Evolutionary conservation across 2,329 filamentous ascomycete species (phyloP).

Genomic region (Hypoxylon sp.): DNA sequence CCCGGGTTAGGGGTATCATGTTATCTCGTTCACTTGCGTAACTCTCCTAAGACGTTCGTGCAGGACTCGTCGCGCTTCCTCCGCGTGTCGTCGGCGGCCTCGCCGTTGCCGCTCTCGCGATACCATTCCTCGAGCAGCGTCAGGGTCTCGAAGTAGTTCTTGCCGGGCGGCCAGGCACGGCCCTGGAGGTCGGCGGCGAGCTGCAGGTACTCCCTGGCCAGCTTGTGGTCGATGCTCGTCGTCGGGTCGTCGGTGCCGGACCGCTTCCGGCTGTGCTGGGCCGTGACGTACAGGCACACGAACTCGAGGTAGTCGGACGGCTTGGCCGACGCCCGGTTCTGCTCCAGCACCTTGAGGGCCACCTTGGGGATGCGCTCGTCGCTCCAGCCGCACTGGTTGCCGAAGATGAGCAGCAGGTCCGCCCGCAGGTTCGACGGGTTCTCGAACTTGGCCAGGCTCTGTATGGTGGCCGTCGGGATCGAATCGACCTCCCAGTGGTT

Average conservation of each 20-base stretch:
- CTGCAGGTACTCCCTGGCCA: conserved; percentile 37
- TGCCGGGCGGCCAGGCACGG: conserved; percentile 37
- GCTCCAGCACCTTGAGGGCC: conserved; percentile 34
- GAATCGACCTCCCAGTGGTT: conserved; percentile 37
- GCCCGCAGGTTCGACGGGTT: conserved; percentile 38
- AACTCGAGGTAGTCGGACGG: conserved; percentile 39
- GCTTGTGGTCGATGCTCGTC: conserved; percentile 32
- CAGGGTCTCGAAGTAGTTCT: conserved; percentile 43
- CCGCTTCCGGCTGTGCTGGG: conserved; percentile 31
- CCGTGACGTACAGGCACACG: conserved; percentile 38
- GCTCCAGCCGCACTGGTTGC: conserved; percentile 37
- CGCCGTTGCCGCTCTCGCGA: conserved; percentile 36
- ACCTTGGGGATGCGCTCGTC: conserved; percentile 38
- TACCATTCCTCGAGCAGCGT: conserved; percentile 39
- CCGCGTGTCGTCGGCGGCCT: conserved; percentile 32
- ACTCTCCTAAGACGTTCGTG: conserved; percentile 26
- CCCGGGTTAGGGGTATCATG: conserved; percentile 7
- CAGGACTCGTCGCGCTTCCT: conserved; percentile 37
- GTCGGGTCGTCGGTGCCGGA: conserved; percentile 22
- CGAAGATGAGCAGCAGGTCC: conserved; percentile 40
- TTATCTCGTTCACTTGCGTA: conserved; percentile 21
- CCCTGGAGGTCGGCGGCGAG: conserved; percentile 38
- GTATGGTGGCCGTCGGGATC: conserved; percentile 39
- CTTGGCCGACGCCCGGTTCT: conserved; percentile 29
- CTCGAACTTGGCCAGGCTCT: conserved; percentile 26